Base-by-base conservation (phyloP, 106 monocot species). In the Triglochin maritima region DNA sequence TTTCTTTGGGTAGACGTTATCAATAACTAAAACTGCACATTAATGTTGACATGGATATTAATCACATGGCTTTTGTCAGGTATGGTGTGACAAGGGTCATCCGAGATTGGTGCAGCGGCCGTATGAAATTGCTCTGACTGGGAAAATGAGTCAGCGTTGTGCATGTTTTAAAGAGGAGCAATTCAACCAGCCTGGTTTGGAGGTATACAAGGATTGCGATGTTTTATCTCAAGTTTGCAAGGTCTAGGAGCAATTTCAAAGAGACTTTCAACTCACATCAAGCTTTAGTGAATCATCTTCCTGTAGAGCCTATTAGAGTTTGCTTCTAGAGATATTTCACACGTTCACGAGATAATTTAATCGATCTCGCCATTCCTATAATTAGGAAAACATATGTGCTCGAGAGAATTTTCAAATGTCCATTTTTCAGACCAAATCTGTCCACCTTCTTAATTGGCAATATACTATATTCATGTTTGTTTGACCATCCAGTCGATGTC, bases 31-130 rank as follows among this genome's bases (percentile, higher is more conserved):
- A 11, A 61, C 49, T 48, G 10, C 5, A 47, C 12, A 11, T 46
- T 62, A 6, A 15, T 56, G 29, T 29, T 29, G 29, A 29, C 29
- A 29, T 29, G 29, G 29, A 29, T 29, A 29, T 29, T 29, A 29
- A 29, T 29, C 29, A 29, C 29, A 29, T 29, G 29, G 29, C 29
- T 29, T 56, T 41, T 74, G 29, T 73, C 51, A 98, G 96, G 96
- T 98, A 7, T 98, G 96, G 96, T 98, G 96, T 44, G 88, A 88
- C 17, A 65, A 17, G 0, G 96, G 96, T 3, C 91, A 88, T 57
- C 96, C 96, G 16, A 84, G 96, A 63, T 69, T 91, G 64, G 80
- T 91, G 50, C 84, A 81, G 78, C 72, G 83, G 48, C 88, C 96
- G 41, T 56, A 72, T 6, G 96, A 91, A 50, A 91, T 86, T 55